Base-by-base conservation (phyloP, 108 stramenopile genomes). In the Thalassiosira profunda region DNA sequence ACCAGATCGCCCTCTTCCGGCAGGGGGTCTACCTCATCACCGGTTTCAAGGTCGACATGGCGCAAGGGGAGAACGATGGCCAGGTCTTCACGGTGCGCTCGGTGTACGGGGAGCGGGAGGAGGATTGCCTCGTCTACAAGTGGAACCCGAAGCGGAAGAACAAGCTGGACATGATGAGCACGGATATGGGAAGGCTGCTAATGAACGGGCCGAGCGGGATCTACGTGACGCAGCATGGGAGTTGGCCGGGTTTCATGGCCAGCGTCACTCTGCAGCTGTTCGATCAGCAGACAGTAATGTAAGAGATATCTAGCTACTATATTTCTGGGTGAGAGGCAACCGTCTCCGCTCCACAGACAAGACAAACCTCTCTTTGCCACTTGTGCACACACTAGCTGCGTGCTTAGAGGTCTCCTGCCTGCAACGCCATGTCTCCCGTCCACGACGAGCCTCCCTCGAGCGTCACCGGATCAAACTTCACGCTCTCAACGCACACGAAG, bases 221-320 rank as follows among this genome's bases (percentile, higher is more conserved):
- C 34, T 97, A 96, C 70, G 83, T 99, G 68, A 81, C 74, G 20
- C 88, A 91, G 43, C 96, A 75, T 74, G 76, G 92, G 38, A 88
- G 88, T 38, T 63, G 97, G 26, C 98, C 98, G 3, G 98, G 95
- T 23, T 99, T 99, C 78, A 70, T 98, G 78, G 93, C 96, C 8
- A 86, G 90, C 59, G 81, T 94, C 5, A 93, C 92, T 26, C 58
- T 96, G 55, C 69, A 72, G 23, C 70, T 97, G 43, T 97, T 98
- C 73, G 96, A 96, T 59, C 93, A 96, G 60, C 96, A 96, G 71
- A 99, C 98, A n/a, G n/a, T n/a, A n/a, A n/a, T n/a, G n/a, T n/a
- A n/a, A n/a, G n/a, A 15, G 79, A 87, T 35, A 35, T 68, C 56
- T 76, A 44, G 38, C 24, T 10, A 21, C 15, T 42, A 34, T 4